These are phyloP conservation scores for Metroxylon sagu DNA, from an alignment of 176 grass and related monocot species.

Conservation along the genomic window DNA sequence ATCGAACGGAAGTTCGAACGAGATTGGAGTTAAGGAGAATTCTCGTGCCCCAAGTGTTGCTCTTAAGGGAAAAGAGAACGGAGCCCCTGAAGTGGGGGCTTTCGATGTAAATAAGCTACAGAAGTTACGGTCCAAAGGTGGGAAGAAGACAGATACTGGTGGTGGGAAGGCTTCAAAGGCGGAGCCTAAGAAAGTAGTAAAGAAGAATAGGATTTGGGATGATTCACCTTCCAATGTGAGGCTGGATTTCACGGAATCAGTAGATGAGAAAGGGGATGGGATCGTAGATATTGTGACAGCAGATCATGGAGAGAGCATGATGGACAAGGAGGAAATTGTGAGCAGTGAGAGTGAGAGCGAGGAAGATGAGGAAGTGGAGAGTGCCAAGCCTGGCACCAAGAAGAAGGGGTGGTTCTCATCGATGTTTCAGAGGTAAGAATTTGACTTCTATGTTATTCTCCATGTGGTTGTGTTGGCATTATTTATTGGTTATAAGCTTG, in stretches of 20 bases:
- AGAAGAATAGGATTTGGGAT: conserved; percentile 89
- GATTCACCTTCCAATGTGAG: conserved; percentile 42
- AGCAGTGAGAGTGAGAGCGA: conserved; percentile 71
- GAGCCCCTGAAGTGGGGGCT: conserved; percentile 52
- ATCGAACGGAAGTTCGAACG: conserved; percentile 17
- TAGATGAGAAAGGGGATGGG: conserved; percentile 67
- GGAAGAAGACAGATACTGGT: conserved; percentile 24
- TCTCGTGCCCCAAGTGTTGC: conserved; percentile 11
- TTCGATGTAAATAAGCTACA: conserved; percentile 94
- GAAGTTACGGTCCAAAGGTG: conserved; percentile 23
- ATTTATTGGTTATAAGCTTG: too few species aligned
- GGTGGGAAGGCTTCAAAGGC: conserved; percentile 25
- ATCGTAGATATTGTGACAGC: conserved; percentile 21
- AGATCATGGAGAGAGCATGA: conserved; percentile 74
- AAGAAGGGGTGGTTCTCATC: conserved; percentile 91
- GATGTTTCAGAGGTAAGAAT: conserved; percentile 76
- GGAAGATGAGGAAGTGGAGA: conserved; percentile 38
- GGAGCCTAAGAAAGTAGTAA: conserved; percentile 39
- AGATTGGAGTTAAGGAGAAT: conserved; percentile 19
- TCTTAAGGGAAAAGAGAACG: conserved; percentile 70
- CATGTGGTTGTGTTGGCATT: too few species aligned
- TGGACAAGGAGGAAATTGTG: conserved; percentile 83
- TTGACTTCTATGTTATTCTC: background rate
- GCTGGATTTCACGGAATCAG: conserved; percentile 73
- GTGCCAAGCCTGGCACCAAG: conserved; percentile 27